A percentile compares a stretch with the other conserved stretches of the same genome.
Evolutionary conservation across 2,329 filamentous ascomycete species (phyloP).

Genomic region (Fusarium hostae): DNA sequence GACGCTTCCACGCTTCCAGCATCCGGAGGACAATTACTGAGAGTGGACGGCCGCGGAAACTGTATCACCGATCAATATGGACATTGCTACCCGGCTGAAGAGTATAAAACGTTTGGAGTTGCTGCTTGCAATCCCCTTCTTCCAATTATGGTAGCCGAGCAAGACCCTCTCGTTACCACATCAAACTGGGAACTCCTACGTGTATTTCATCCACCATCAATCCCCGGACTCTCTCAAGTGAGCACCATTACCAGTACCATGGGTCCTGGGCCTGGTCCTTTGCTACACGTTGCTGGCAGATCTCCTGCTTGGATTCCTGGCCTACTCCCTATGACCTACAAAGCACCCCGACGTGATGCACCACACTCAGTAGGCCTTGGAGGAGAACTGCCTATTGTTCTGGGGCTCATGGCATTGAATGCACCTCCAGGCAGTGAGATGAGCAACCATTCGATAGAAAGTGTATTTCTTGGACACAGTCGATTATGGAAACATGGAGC

Average conservation of each 20-base stretch:
- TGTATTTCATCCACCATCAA: slow-evolving; percentile 38
- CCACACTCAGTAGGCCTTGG: slow-evolving; percentile 48
- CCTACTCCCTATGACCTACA: slow-evolving; percentile 50
- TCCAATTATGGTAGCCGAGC: slow-evolving; percentile 48
- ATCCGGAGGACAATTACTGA: slow-evolving; percentile 1
- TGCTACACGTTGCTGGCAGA: slow-evolving; percentile 48
- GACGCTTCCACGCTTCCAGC: not conserved
- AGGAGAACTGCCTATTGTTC: slow-evolving; percentile 52
- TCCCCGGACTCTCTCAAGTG: slow-evolving; percentile 46
- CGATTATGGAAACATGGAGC: slow-evolving; percentile 41
- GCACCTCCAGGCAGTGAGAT: not conserved
- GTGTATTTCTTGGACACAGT: slow-evolving; percentile 42
- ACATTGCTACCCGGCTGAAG: not conserved
- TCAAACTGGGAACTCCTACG: slow-evolving; percentile 47
- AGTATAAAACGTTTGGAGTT: slow-evolving; percentile 46
- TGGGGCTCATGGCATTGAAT: slow-evolving; percentile 55
- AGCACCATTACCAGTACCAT: slow-evolving; percentile 35
- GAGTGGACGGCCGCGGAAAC: not conserved
- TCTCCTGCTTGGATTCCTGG: slow-evolving; percentile 53
- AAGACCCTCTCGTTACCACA: slow-evolving; percentile 27
- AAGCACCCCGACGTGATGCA: slow-evolving; percentile 8
- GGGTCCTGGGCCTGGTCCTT: slow-evolving; percentile 10
- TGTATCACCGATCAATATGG: not conserved
- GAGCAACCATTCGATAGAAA: slow-evolving; percentile 13
- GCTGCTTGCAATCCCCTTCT: slow-evolving; percentile 53